Conservation (phyloP, 2,329 filamentous ascomycete genomes). For the Pestalotiopsis fici region DNA sequence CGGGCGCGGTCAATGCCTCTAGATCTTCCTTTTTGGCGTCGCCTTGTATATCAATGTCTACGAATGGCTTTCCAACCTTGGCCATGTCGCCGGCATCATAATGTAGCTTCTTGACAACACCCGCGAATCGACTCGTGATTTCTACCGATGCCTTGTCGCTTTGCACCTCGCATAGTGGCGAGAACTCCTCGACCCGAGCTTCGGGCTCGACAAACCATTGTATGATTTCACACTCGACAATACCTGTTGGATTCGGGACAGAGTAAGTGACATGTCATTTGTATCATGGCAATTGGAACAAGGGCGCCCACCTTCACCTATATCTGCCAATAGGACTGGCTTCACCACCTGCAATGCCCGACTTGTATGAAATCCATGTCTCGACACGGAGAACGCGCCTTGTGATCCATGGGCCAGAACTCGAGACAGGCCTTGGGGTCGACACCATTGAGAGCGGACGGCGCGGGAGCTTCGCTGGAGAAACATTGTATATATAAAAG, state of each 20-base stretch:
- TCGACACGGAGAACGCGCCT: slow-evolving; percentile 25
- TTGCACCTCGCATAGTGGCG: slow-evolving; percentile 95
- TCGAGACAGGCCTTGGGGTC: slow-evolving; percentile 40
- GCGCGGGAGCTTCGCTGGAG: slow-evolving; percentile 52
- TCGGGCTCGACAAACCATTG: slow-evolving; percentile 99
- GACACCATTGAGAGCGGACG: slow-evolving; percentile 52
- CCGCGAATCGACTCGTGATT: slow-evolving; percentile 94
- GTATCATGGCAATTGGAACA: background rate
- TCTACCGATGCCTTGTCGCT: slow-evolving; percentile 91
- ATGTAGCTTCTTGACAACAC: slow-evolving; percentile 93
- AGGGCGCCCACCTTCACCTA: slow-evolving; percentile 71
- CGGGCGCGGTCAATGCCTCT: slow-evolving; percentile 37
- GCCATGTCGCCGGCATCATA: slow-evolving; percentile 97
- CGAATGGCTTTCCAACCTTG: slow-evolving; percentile 88
- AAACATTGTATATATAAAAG: slow-evolving; percentile 48
- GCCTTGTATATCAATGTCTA: slow-evolving; percentile 91
- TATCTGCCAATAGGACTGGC: slow-evolving; percentile 81
- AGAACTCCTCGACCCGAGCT: slow-evolving; percentile 95
- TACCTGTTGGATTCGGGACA: slow-evolving; percentile 61
- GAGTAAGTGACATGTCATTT: slow-evolving; percentile 1
- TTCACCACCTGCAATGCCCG: slow-evolving; percentile 61
- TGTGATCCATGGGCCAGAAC: slow-evolving; percentile 31
- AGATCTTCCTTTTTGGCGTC: slow-evolving; percentile 67
- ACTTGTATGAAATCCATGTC: slow-evolving; percentile 53
- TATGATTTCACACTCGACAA: slow-evolving; percentile 97